Conservation (phyloP, 202 grass and related monocot species). For the Saccharum hybrid region DNA sequence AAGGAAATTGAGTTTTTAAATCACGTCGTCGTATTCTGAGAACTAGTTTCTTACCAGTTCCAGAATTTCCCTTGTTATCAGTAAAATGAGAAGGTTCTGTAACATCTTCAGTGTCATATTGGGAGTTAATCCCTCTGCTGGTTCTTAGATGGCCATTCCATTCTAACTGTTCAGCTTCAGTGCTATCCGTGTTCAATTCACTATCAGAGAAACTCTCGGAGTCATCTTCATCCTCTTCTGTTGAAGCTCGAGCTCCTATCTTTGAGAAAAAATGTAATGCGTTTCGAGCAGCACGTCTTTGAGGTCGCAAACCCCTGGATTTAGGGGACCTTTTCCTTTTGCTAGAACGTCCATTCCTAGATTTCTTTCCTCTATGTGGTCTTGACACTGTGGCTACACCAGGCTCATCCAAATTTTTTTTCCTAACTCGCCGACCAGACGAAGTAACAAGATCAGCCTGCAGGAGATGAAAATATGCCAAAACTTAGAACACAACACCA, state of each 20-base stretch:
- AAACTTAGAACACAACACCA: conserved; percentile 26
- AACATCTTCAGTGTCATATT: conserved; percentile 65
- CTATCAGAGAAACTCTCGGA: conserved; percentile 66
- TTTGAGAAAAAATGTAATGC: conserved; percentile 81
- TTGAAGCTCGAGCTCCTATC: conserved; percentile 61
- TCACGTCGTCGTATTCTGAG: conserved; percentile 66
- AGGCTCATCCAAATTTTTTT: conserved; percentile 71
- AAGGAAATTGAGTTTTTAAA: conserved; percentile 58
- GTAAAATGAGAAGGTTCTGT: conserved; percentile 50
- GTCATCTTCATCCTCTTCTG: conserved; percentile 79
- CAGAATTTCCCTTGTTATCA: conserved; percentile 49
- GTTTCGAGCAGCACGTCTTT: conserved; percentile 82
- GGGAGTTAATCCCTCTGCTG: conserved; percentile 57
- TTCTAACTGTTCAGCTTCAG: conserved; percentile 65
- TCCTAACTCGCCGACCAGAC: conserved; percentile 92
- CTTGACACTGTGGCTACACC: conserved; percentile 58
- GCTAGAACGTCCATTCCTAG: conserved; percentile 59
- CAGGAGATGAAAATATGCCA: conserved; percentile 37
- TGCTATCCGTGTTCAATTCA: conserved; percentile 52
- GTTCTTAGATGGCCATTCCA: conserved; percentile 39
- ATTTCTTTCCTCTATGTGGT: conserved; percentile 62
- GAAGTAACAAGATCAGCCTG: conserved; percentile 80
- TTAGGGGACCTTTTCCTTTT: conserved; percentile 76
- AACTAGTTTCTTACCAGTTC: conserved; percentile 65
- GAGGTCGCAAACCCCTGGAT: conserved; percentile 74